Evolutionary conservation across 371 early-diverging fungal species (phyloP), one percentile per base, ranked within the genome.

Genomic region (Syncephalastrum monosporum): DNA sequence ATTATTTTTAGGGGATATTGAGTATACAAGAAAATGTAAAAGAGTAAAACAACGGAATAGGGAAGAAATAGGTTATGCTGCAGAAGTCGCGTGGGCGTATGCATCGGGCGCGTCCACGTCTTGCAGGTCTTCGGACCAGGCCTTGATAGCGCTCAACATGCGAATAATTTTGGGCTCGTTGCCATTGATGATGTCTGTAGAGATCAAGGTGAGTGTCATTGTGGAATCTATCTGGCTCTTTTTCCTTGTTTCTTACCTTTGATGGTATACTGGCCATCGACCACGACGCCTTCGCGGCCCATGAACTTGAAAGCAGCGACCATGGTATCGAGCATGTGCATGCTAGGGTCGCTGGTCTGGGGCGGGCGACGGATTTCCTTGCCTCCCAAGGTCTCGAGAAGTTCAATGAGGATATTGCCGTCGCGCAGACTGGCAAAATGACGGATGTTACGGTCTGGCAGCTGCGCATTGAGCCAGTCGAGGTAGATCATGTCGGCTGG

Each of bases 281-380:
- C 76, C 46, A 67, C 70, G 5, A 85, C 71, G 4, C 83, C 83
- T 45, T 82, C 83, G 16, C 79, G 68, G 6, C 81, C 82, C 83
- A 85, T 82, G 50, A 85, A 85, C 56, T 85, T 82, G 65, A 85
- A 82, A 2, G 81, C 85, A 5, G 85, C 79, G 27, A 82, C 73
- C 53, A 85, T 68, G 23, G 79, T 82, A 56, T 85, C 83, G 6
- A 85, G 70, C 80, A 81, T 79, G 50, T 66, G 62, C 49, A 75
- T 75, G 10, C 68, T 65, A 27, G 59, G 70, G 25, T 70, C 66
- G 42, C 64, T 54, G 2, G 50, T 61, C 10, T 38, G 47, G 19
- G 67, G 68, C 5, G 79, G 70, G 29, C 74, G 57, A 25, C 77
- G 76, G 6, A 84, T 75, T 42, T 61, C 56, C 42, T 84, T 80